Evolutionary conservation across 2,329 filamentous ascomycete species (phyloP), one percentile per base, ranked within the genome.

Genomic region (Colletotrichum sojae): DNA sequence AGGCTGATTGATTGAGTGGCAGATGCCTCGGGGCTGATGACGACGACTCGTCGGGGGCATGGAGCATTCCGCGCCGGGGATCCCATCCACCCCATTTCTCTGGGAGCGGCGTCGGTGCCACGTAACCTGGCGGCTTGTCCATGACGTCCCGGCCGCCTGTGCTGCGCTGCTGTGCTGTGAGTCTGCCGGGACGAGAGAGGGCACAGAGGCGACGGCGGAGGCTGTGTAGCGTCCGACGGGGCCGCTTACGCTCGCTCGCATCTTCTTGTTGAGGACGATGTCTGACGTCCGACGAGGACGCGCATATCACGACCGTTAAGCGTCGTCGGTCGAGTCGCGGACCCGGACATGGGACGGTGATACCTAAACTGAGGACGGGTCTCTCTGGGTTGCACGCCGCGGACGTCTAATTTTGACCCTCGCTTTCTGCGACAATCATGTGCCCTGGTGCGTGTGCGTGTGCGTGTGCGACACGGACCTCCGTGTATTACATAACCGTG

Each of bases 341-440:
- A 43, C 40, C 16, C 16, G 40, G 40, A 15, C 40, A n/a, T 15
- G 13, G 40, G 40, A 43, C 16, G 40, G 40, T 43, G n/a, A 5
- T 43, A 43, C 40, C 40, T 43, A n/a, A n/a, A 43, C 16, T 43
- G 40, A 43, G 40, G 12, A n/a, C 40, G 31, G 31, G 8, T 16
- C 45, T 46, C 22, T 25, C 5, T 49, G 46, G 10, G 46, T 49
- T 6, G 46, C 46, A 49, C 46, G 9, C 12, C 22, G 40, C 5
- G 15, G 40, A 15, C 40, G 40, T 15, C 12, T 22, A 49, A 12
- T 48, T 49, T 55, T 39, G 27, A 16, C 39, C 20, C 40, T 66
- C 57, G 40, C 48, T 66, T 54, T 62, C 56, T 55, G 49, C 49
- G 40, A 55, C 63, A 31, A 36, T 36, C 31, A 36, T 36, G 31